Percentiles rank a stretch among this genome's conserved stretches.
Evolutionary conservation across 352 stramenopile species (phyloP).

Genomic region (Globisporangium mamillatum): DNA sequence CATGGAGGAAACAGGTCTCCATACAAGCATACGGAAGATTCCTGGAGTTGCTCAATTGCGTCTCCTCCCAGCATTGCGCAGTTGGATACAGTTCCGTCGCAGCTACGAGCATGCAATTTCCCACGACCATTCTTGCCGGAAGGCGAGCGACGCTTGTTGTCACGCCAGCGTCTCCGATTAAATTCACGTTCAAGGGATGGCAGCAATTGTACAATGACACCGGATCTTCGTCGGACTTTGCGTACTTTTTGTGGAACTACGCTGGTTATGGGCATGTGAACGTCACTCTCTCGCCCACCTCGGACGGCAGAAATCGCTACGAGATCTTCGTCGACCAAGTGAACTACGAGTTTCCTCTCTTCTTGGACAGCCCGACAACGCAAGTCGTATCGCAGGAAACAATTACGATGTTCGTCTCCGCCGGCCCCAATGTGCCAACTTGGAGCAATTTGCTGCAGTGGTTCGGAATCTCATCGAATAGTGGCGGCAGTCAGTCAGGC

Average conservation of each 20-base stretch:
- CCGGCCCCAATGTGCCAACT: neutral
- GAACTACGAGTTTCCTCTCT: neutral
- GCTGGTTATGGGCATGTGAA: neutral
- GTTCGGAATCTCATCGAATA: neutral
- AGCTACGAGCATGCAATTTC: neutral
- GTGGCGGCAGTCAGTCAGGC: neutral
- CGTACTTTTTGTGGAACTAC: neutral
- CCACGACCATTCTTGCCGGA: neutral
- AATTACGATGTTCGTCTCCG: neutral
- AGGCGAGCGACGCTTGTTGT: neutral
- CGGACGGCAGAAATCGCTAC: neutral
- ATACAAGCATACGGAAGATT: neutral
- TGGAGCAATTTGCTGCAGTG: slow-evolving; percentile 6
- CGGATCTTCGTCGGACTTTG: neutral
- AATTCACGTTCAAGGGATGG: neutral
- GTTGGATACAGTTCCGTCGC: neutral
- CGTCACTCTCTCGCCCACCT: neutral
- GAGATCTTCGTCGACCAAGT: neutral
- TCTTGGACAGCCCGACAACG: neutral
- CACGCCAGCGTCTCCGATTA: neutral
- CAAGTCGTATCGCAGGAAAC: neutral
- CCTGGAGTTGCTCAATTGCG: neutral
- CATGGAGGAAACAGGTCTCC: neutral
- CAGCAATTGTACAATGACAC: neutral
- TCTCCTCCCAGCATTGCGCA: neutral